A percentile compares a stretch with the other conserved stretches of the same genome.
Conservation (phyloP, 345 rosid genomes). For the Arabis alpina region DNA sequence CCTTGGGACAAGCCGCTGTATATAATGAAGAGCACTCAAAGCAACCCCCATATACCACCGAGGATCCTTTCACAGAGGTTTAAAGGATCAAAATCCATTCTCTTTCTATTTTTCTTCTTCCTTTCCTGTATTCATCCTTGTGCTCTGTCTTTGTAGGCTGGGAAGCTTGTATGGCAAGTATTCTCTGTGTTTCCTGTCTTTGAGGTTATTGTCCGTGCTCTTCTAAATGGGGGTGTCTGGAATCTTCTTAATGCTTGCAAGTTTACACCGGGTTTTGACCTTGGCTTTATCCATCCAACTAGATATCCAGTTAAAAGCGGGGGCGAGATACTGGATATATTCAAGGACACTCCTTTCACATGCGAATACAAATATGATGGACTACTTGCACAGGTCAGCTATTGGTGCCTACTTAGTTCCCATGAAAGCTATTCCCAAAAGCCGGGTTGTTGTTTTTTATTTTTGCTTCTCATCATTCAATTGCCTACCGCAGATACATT, state of each 20-base stretch:
- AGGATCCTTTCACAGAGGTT: constrained; percentile 90
- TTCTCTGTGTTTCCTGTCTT: constrained; percentile 88
- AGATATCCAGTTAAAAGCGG: constrained; percentile 73
- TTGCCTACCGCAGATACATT: constrained; percentile 67
- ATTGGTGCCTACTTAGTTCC: constrained; percentile 13
- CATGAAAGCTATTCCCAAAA: neutral
- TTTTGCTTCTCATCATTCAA: constrained; percentile 1
- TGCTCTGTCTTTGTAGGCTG: constrained; percentile 60
- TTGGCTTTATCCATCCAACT: constrained; percentile 34
- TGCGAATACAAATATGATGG: constrained; percentile 98
- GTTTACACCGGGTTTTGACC: too few relatives aligned
- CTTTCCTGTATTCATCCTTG: constrained; percentile 21
- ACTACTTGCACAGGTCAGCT: constrained; percentile 89
- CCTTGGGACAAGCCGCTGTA: constrained; percentile 91
- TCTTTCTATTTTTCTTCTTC: neutral
- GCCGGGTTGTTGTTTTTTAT: too few relatives aligned
- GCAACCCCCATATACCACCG: constrained; percentile 55
- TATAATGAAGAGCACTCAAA: constrained; percentile 71
- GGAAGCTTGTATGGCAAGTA: constrained; percentile 81
- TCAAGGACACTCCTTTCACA: constrained; percentile 73
- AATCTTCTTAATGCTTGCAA: constrained; percentile 69
- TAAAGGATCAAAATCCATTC: constrained; percentile 3
- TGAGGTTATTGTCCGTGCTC: constrained; percentile 84
- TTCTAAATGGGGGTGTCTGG: constrained; percentile 81
- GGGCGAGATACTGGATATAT: constrained; percentile 77